Evolutionary conservation across 1,139 yeast genomes (phyloP), one percentile per base, ranked within the genome.

Genomic region (Saccharomyces pastorianus): DNA sequence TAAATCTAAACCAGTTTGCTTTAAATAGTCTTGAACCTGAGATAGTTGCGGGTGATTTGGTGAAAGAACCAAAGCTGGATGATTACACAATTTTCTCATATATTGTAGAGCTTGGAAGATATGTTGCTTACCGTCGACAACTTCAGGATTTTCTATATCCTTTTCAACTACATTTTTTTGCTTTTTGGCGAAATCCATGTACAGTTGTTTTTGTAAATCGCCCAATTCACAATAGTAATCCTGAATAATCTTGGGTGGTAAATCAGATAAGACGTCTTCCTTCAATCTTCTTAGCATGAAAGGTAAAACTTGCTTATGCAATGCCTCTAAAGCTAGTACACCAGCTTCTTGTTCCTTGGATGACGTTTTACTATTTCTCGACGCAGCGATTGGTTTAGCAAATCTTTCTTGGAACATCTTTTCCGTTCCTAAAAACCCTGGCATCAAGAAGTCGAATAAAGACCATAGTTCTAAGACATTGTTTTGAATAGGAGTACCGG

Each of bases 401-500:
- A 91, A 95, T 61, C 93, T 84, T 59, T 91, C 98, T 64, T 91
- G 95, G 74, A 95, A 95, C 48, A 86, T 80, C 71, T 90, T 93
- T 67, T 95, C 99, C 2, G 96, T 85, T 17, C 99, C 99, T 64
- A 95, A 76, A 68, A 93, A 95, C 1, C 99, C 99, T 1, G 99
- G 99, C 99, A 95, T 95, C 69, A 95, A 77, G 70, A 90, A 95
- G 70, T 95, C 99, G 75, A 95, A 95, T 63, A 95, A 76, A 2
- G 99, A 93, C 99, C 99, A 95, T 57, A 95, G 75, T 69, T 95
- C 99, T 51, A 95, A 78, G 1, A 95, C 99, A 66, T 95, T 93
- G 66, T 95, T 95, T 71, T 95, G 99, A 64, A 95, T 93, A 28
- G 99, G 99, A 0, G 99, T 95, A 64, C 99, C 99, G 0, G 98